Percentiles rank a stretch among this genome's conserved stretches.
Conservation (phyloP, 371 early-diverging fungal species). For the Nematocida homosporus region DNA sequence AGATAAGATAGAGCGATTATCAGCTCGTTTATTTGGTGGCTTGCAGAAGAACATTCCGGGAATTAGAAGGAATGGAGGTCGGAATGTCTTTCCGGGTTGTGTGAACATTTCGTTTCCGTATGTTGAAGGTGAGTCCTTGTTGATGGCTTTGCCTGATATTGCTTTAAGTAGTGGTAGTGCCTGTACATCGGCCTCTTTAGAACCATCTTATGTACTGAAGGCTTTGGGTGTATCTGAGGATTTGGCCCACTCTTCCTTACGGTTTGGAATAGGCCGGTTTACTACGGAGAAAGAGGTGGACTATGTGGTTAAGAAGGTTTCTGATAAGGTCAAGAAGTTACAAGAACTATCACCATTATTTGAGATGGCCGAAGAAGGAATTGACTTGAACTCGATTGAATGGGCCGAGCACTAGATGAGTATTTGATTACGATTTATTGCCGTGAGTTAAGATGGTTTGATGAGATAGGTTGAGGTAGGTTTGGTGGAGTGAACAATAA, state of each 20-base stretch:
- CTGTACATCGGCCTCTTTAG: conserved; percentile 94
- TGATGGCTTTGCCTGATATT: conserved; percentile 95
- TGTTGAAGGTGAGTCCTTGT: conserved; percentile 95
- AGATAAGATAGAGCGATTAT: conserved; percentile 59
- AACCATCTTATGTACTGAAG: conserved; percentile 93
- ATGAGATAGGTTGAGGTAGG: neutral
- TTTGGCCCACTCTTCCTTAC: conserved; percentile 90
- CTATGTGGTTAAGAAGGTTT: conserved; percentile 77
- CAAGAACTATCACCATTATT: conserved; percentile 95
- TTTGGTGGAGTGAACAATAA: neutral
- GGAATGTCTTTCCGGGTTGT: conserved; percentile 71
- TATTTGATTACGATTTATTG: neutral
- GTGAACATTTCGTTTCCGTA: conserved; percentile 96
- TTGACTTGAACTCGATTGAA: conserved; percentile 68
- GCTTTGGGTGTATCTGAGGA: conserved; percentile 96
- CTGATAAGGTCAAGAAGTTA: conserved; percentile 79
- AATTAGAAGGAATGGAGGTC: conserved; percentile 50
- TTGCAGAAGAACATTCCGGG: conserved; percentile 50
- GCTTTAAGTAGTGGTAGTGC: conserved; percentile 94
- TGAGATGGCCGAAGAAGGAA: conserved; percentile 77
- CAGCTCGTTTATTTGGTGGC: conserved; percentile 39
- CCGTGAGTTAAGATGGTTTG: neutral
- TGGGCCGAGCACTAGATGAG: conserved; percentile 36
- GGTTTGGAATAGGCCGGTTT: conserved; percentile 95
- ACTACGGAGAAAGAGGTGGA: conserved; percentile 92